These are phyloP conservation scores for Ramaria sp. DNA, from an alignment of 768 basidiomycete species.

Conservation along the genomic window DNA sequence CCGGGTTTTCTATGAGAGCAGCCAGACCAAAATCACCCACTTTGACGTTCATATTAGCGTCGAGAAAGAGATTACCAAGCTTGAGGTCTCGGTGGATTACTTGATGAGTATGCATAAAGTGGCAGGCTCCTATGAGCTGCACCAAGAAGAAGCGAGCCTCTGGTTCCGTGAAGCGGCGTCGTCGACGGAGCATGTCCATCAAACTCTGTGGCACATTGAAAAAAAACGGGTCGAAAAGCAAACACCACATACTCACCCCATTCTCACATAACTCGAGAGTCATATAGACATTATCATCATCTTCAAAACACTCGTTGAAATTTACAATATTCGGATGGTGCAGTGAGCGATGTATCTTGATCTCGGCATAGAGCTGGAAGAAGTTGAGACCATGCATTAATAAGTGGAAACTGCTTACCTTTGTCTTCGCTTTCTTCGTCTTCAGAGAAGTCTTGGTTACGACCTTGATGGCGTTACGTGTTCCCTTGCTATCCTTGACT, in stretches of 20 bases:
- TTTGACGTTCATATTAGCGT: slow-evolving; percentile 86
- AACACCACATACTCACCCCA: slow-evolving; percentile 31
- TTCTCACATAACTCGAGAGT: slow-evolving; percentile 85
- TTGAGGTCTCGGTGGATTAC: slow-evolving; percentile 98
- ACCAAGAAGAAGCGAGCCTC: slow-evolving; percentile 90
- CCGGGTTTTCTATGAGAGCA: slow-evolving; percentile 90
- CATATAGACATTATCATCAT: slow-evolving; percentile 94
- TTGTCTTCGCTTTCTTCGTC: slow-evolving; percentile 95
- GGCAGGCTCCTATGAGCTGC: slow-evolving; percentile 90
- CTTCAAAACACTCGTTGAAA: slow-evolving; percentile 94
- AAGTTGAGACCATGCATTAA: slow-evolving; percentile 1
- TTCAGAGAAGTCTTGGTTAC: slow-evolving; percentile 86
- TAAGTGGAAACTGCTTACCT: slow-evolving; percentile 37
- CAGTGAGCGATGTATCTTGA: slow-evolving; percentile 91
- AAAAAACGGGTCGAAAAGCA: background rate
- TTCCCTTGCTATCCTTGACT: slow-evolving; percentile 61
- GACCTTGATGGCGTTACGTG: slow-evolving; percentile 80
- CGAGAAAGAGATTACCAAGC: slow-evolving; percentile 90
- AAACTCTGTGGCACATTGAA: slow-evolving; percentile 31
- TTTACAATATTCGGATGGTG: slow-evolving; percentile 86
- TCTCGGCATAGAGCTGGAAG: slow-evolving; percentile 88
- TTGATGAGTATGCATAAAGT: slow-evolving; percentile 94
- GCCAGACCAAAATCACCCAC: slow-evolving; percentile 97
- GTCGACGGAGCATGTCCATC: slow-evolving; percentile 84
- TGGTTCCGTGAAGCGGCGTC: slow-evolving; percentile 81